phyloP scores from a whole-genome alignment of 768 basidiomycete genomes.

The Phaeotremella skinneri region DNA sequence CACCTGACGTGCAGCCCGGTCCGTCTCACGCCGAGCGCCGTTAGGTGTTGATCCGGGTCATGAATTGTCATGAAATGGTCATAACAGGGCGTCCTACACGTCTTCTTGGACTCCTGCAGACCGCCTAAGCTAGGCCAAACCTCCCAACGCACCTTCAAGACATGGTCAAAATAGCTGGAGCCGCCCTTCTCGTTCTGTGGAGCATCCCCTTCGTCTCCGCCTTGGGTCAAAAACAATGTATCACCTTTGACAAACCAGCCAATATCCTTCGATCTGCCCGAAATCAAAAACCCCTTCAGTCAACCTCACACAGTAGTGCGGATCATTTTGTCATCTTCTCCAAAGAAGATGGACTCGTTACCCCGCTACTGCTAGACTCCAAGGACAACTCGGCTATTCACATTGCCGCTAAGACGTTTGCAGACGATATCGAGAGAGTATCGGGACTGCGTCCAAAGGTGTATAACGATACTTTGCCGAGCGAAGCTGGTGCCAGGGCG shows the following conservation, averaged over 20 bases:
- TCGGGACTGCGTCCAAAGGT: constrained; percentile 58
- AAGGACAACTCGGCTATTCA: constrained; percentile 16
- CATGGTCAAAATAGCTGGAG: not conserved
- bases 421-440: constrained; percentile 61
- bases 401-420: constrained; percentile 60
- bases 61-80: too few relatives aligned
- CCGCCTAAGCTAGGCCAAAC: too few relatives aligned
- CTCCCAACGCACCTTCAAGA: too few relatives aligned
- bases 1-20: not conserved
- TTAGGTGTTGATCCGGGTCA: too few relatives aligned
- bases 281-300: not conserved
- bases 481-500: constrained; percentile 33
- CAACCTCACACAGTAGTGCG: not conserved
- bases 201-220: constrained; percentile 3
- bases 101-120: too few relatives aligned
- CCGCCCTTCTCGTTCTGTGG: not conserved
- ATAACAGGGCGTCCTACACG: too few relatives aligned
- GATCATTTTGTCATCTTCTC: constrained; percentile 1
- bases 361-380: constrained; percentile 20
- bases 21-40: not conserved
- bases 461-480: constrained; percentile 56
- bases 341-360: not conserved
- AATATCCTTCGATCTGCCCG: not conserved
- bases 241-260: constrained; percentile 11
- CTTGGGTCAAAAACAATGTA: constrained; percentile 22